A percentile compares a stretch with the other conserved stretches of the same genome.
Conservation (phyloP, 305 asterid genomes). For the Petunia hybrid region DNA sequence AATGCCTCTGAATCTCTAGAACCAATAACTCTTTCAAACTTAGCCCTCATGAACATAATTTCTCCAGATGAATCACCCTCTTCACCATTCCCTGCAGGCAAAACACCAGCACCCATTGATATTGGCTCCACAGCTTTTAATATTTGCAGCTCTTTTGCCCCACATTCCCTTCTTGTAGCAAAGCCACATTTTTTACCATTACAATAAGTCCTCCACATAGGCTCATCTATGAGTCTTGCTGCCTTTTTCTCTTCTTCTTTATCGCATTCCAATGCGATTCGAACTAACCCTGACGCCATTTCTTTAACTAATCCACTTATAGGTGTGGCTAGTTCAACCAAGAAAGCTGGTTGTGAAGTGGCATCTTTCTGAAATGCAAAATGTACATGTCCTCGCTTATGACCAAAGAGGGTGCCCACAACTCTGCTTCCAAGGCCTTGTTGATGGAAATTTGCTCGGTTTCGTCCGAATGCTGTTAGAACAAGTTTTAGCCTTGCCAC, state of each 20-base stretch:
- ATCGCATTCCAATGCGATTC: slow-evolving; percentile 49
- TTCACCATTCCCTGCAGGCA: slow-evolving; percentile 43
- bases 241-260: slow-evolving; percentile 28
- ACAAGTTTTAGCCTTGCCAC: slow-evolving; percentile 30
- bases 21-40: slow-evolving; percentile 68
- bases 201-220: slow-evolving; percentile 60
- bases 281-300: slow-evolving; percentile 47
- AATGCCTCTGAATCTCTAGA: slow-evolving; percentile 67
- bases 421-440: slow-evolving; percentile 30
- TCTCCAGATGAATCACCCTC: slow-evolving; percentile 45
- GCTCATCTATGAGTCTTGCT: slow-evolving; percentile 49
- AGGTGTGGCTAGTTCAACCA: slow-evolving; percentile 49
- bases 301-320: slow-evolving; percentile 45
- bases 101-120: slow-evolving; percentile 68
- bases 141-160: slow-evolving; percentile 53
- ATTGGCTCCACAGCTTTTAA: slow-evolving; percentile 65
- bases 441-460: neutral
- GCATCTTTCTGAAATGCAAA: slow-evolving; percentile 47
- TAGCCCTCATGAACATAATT: slow-evolving; percentile 69
- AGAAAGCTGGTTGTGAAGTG: slow-evolving; percentile 37
- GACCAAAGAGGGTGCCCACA: slow-evolving; percentile 49
- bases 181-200: slow-evolving; percentile 61
- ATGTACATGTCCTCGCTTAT: slow-evolving; percentile 45
- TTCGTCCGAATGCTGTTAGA: slow-evolving; percentile 21
- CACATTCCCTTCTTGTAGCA: slow-evolving; percentile 55